Percentiles rank a stretch among this genome's conserved stretches.
phyloP scores from a whole-genome alignment of 495 filamentous ascomycete species.

The Hapsidospora chrysogenum region DNA sequence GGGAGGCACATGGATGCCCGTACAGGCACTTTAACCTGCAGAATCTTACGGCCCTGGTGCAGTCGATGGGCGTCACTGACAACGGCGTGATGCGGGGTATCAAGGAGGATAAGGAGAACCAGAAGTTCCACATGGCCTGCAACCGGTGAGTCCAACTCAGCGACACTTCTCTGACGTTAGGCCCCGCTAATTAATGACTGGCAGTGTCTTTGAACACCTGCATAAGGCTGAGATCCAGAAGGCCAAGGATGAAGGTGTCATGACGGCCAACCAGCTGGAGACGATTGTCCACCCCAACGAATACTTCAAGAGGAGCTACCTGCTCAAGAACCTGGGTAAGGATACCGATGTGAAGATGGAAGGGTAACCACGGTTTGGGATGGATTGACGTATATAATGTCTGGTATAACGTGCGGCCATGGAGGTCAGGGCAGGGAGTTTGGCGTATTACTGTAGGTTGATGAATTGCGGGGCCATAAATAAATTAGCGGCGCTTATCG shows the following conservation, averaged over 20 bases:
- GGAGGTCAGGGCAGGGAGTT: too few species aligned
- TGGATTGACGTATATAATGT: too few species aligned
- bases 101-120: slow-evolving; percentile 72
- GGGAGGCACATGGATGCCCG: slow-evolving; percentile 85
- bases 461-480: too few species aligned
- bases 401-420: too few species aligned
- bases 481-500: too few species aligned
- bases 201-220: slow-evolving; percentile 67
- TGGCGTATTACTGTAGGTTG: too few species aligned
- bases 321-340: slow-evolving; percentile 58
- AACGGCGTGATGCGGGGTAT: slow-evolving; percentile 62
- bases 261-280: slow-evolving; percentile 68
- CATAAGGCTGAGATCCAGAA: slow-evolving; percentile 80
- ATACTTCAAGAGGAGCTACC: slow-evolving; percentile 87
- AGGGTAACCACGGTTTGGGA: too few species aligned
- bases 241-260: slow-evolving; percentile 67
- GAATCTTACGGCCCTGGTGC: slow-evolving; percentile 61
- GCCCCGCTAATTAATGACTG: not conserved
- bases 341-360: slow-evolving; percentile 34
- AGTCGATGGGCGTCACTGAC: slow-evolving; percentile 60
- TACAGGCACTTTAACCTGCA: slow-evolving; percentile 84
- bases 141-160: slow-evolving; percentile 40
- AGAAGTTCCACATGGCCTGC: slow-evolving; percentile 89
- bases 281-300: slow-evolving; percentile 97
- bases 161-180: not conserved